These are phyloP conservation scores for Pleurotus salmoneostramineus DNA, from an alignment of 768 basidiomycete species.

Conservation along the genomic window DNA sequence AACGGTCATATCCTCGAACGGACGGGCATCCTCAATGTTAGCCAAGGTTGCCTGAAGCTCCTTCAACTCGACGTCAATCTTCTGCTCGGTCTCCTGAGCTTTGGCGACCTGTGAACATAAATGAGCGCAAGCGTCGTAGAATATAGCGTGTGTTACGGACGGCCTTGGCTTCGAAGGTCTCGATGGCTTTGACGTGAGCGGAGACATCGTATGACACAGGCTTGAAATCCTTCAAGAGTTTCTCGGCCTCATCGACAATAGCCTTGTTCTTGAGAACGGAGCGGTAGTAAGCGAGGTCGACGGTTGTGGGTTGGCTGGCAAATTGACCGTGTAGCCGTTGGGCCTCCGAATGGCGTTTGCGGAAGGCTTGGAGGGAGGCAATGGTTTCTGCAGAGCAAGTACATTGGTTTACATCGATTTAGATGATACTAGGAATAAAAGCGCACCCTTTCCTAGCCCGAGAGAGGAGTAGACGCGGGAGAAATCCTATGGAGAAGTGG, in stretches of 20 bases:
- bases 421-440: neutral
- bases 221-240: constrained; percentile 84
- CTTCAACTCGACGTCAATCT: constrained; percentile 89
- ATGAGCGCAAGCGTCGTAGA: neutral
- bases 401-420: neutral
- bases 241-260: constrained; percentile 91
- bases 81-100: constrained; percentile 84
- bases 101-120: constrained; percentile 63
- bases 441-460: constrained; percentile 83
- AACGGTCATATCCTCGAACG: constrained; percentile 92
- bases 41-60: constrained; percentile 90
- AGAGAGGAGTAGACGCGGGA: constrained; percentile 78
- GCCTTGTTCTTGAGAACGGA: constrained; percentile 88
- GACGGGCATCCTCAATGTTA: constrained; percentile 96
- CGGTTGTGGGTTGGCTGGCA: constrained; percentile 67
- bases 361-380: constrained; percentile 88
- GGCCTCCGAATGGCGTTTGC: constrained; percentile 91
- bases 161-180: constrained; percentile 94
- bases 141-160: constrained; percentile 37
- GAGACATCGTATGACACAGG: constrained; percentile 91
- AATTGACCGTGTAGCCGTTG: constrained; percentile 66
- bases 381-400: constrained; percentile 66
- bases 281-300: constrained; percentile 93
- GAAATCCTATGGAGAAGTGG: constrained; percentile 57
- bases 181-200: constrained; percentile 90